A percentile compares a stretch with the other conserved stretches of the same genome.
phyloP scores from a whole-genome alignment of 129 eudicot species.

The Saussurea involucrata region DNA sequence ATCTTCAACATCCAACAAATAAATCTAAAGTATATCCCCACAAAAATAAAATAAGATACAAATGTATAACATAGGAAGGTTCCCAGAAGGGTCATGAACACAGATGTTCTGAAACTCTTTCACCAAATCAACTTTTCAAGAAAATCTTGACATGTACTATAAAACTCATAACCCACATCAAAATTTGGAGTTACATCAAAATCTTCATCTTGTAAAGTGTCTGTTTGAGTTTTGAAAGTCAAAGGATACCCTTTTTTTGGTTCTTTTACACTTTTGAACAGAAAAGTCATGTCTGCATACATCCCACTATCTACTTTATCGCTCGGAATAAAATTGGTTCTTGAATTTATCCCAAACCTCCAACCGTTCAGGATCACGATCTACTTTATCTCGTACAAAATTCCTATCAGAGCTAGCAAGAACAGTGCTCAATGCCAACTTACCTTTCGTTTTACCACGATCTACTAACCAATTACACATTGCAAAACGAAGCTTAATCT shows the following conservation, averaged over 20 bases:
- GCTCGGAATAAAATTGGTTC: slow-evolving; percentile 36
- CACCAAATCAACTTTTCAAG: neutral
- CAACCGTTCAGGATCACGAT: slow-evolving; percentile 54
- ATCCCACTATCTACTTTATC: neutral
- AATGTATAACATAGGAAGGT: neutral
- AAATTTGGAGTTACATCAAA: neutral
- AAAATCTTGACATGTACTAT: neutral
- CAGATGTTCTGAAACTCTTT: neutral
- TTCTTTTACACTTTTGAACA: neutral
- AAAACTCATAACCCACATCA: neutral
- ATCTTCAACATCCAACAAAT: neutral
- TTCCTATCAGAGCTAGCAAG: slow-evolving; percentile 44
- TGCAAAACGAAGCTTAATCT: slow-evolving; percentile 55
- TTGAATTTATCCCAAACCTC: slow-evolving; percentile 56
- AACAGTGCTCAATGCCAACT: slow-evolving; percentile 57
- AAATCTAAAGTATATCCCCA: neutral
- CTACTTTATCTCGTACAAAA: slow-evolving; percentile 48
- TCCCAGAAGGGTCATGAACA: neutral
- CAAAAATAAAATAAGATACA: no score
- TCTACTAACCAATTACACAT: slow-evolving; percentile 66
- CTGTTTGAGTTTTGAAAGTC: slow-evolving; percentile 16
- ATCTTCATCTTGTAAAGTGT: neutral
- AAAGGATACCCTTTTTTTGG: neutral
- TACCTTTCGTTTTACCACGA: slow-evolving; percentile 33
- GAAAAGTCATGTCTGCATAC: neutral